Conservation (phyloP, 1,284 basidiomycete species). For the Ceratorhiza oryzae-sativae region DNA sequence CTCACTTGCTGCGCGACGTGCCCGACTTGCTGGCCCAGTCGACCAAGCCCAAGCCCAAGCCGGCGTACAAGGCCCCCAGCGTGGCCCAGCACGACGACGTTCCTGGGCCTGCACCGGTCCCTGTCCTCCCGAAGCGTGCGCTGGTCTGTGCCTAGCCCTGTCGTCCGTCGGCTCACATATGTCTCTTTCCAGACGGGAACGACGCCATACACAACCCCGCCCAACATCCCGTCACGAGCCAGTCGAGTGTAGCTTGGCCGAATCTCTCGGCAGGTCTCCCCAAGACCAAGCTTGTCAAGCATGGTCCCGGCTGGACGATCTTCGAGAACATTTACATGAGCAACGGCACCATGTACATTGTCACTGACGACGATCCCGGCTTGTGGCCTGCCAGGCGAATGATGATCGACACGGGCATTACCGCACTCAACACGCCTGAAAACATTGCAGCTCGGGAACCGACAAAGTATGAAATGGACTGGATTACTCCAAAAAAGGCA, state of each 20-base stretch:
- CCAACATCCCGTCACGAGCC: background rate
- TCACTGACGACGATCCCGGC: conserved; percentile 27
- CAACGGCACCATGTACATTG: conserved; percentile 38
- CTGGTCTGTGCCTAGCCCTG: background rate
- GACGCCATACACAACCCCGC: conserved; percentile 21
- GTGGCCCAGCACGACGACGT: conserved; percentile 20
- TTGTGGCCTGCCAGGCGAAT: conserved; percentile 30
- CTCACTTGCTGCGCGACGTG: background rate
- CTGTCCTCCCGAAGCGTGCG: conserved; percentile 29
- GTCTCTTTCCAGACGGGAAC: conserved; percentile 14
- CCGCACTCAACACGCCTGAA: conserved; percentile 36
- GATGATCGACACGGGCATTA: conserved; percentile 40
- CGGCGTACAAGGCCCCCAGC: background rate
- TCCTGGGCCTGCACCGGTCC: conserved; percentile 21
- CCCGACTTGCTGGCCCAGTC: background rate
- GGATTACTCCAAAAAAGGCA: conserved; percentile 38
- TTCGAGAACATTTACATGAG: conserved; percentile 44
- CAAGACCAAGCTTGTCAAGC: conserved; percentile 34
- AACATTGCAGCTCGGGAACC: conserved; percentile 40
- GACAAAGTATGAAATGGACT: conserved; percentile 35
- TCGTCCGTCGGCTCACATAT: background rate
- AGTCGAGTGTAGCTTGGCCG: conserved; percentile 15
- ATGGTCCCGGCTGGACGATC: conserved; percentile 42
- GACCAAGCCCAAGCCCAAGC: background rate
- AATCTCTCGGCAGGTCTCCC: conserved; percentile 26